Base-by-base conservation (phyloP, 2,329 filamentous ascomycete species). In the Pyricularia pennisetigena region DNA sequence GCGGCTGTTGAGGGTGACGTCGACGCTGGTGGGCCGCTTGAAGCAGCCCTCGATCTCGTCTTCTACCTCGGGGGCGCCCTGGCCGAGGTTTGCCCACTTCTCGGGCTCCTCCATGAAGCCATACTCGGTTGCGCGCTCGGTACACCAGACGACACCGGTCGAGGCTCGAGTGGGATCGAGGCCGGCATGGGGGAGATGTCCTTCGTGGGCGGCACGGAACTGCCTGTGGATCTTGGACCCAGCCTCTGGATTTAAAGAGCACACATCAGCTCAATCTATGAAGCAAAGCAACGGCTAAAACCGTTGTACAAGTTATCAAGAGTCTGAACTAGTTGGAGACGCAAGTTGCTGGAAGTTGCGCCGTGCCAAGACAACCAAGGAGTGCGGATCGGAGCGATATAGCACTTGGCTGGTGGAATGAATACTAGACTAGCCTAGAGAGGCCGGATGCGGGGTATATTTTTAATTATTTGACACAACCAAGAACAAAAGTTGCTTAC, bases 71-170 rank as follows among this genome's bases (percentile, higher is more conserved):
- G 94, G 94, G 20, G 94, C 94, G 73, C 94, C 94, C 81, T 97
- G 94, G 35, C 94, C 94, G 67, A 98, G 83, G 77, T 98, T 98
- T 69, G 94, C 93, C 94, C 94, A 97, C 71, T 84, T 80, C 2
- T 90, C 85, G 12, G 93, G 94, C 72, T 94, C 85, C 4, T 97
- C 94, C 66, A 88, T 82, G 81, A 90, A 97, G 73, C 94, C 94
- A 80, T 94, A 91, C 79, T 97, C 93, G 77, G 88, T 87, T 68
- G 94, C 94, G 73, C 92, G 90, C 80, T 95, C 91, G 3, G 90
- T 93, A 72, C 90, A 93, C 94, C 94, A 97, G 71, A 97, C 91
- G 4, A 97, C 94, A 79, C 94, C 94, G 16, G 94, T 98, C 20
- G 92, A 96, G 63, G 93, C 91, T 78, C 93, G 88, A 70, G 88